Base-by-base conservation (phyloP, 2,329 filamentous ascomycete genomes). In the Coniochaeta ligniaria region DNA sequence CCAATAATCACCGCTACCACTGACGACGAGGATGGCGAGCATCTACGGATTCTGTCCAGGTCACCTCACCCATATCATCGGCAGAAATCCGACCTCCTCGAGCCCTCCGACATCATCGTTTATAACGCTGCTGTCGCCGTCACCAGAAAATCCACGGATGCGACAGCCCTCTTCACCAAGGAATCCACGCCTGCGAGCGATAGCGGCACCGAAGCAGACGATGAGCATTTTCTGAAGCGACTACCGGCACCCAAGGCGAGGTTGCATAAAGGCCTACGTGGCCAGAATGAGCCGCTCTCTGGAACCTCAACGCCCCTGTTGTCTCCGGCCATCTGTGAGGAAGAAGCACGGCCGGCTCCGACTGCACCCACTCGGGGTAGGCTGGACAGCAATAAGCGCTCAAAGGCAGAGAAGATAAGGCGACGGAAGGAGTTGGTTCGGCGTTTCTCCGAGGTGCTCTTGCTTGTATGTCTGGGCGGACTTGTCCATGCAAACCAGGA, bases 171-270 rank as follows among this genome's bases (percentile, higher is more conserved):
- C 52, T 74, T 78, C 63, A 72, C 76, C 61, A 80, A 78, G 64
- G 81, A 83, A 58, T 84, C 83, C 5, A 80, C 82, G 1, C 82
- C 86, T 1, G 84, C 84, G 12, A 96, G 91, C 72, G 93, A 96
- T 66, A 96, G 92, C 72, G 94, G 94, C 26, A 96, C 93, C 20
- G 94, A 98, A 72, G 94, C 94, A 43, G 94, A 97, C 69, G 94
- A 98, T 76, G 94, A 98, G 73, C 90, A 93, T 64, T 88, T 94
- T 66, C 79, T 96, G 60, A 95, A 89, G 72, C 90, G 92, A 0
- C 77, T 97, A 24, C 93, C 94, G 1, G 91, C 93, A 2, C 90
- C 93, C 2, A 88, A 82, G n/a, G 67, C 82, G 9, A 83, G 86
- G 63, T 80, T 85, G 35, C 88, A 90, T 70, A 97, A 96, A 75